Base-by-base conservation (phyloP, 345 rosid genomes). In the Nephelium lappaceum region DNA sequence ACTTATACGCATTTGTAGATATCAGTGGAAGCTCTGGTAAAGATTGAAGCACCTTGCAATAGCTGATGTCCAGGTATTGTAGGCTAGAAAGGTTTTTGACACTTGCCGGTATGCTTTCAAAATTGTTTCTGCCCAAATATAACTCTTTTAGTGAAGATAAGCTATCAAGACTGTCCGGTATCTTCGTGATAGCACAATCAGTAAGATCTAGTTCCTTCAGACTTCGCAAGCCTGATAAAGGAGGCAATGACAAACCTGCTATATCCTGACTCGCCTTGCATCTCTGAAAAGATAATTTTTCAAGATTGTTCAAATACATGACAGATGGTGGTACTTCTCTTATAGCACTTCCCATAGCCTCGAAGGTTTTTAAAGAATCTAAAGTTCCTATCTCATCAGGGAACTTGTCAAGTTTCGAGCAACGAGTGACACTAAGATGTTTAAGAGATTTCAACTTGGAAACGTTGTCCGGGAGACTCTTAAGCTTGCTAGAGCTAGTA, bases 1-100 rank as follows among this genome's bases (percentile, higher is more conserved):
- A 71, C 19, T 36, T 27, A n/a, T 53, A 23, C 10, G 64, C 75
- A 16, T 18, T 11, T 18, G 42, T 6, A 27, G 24, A 6, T 11
- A 8, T 0, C 10, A 71, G 23, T 0, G 64, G 45, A 53, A 53
- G 75, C 62, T 10, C 18, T 1, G 75, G 64, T 53, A 71, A 27
- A 5, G 47, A 71, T 10, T 55, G 75, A 18, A 71, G 75, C 75
- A 61, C 36, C 62, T 51, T 0, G 6, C 75, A 69, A 9, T 43
- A 42, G 27, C 57, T n/a, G n/a, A 69, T 10, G 8, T 47, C 14
- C 0, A 69, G 57, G 14, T 3, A 45, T 21, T 23, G 6, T 19
- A 69, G n/a, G 8, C 10, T 5, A 11, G 18, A 43, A 21, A 69
- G 39, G 19, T 69, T 25, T 43, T 6, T 43, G 72, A 23, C n/a